Base-by-base conservation (phyloP, 1,284 basidiomycete genomes). In the Papiliotrema nemorosa region DNA sequence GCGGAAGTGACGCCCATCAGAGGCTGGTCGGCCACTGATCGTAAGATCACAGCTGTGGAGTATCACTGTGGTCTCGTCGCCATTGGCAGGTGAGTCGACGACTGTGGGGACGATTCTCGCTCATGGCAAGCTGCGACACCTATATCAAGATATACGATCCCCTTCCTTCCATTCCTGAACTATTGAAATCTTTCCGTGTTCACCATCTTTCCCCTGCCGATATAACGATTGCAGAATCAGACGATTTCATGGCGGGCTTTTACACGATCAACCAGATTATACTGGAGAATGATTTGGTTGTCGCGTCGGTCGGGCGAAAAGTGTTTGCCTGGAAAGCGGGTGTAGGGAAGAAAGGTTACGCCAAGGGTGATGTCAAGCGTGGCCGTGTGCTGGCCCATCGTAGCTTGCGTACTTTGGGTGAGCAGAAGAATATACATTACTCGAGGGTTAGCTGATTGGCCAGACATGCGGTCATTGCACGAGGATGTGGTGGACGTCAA, bases 241-340 rank as follows among this genome's bases (percentile, higher is more conserved):
- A 65, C 27, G 59, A 65, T 25, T 55, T 54, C 12, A 61, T 62
- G 10, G 64, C 67, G 4, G 45, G 49, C 38, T 60, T 53, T 29
- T 65, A 66, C 49, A 70, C 64, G 16, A 64, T 70, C 31, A 75
- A 75, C 53, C 62, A 70, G 33, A 59, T 74, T 22, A 58, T 72
- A 13, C 52, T 74, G 21, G 70, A 72, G 41, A 66, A 71, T 38
- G 72, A 74, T 49, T 53, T 74, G 39, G 72, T 53, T 61, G 69
- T 72, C 1, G 72, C 70, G 1, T 56, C 57, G 22, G 63, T 75
- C 16, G 73, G 73, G 5, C 46, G 64, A 14, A 66, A 62, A 22
- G 64, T 75, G 3, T 61, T 72, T 29, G 64, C 64, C 10, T 75
- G 73, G 73, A 54, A 64, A 16, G 70, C 73, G 1, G 70, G 71